Evolutionary conservation across 306 rosid species (phyloP).

Genomic region (Vigna radiata): DNA sequence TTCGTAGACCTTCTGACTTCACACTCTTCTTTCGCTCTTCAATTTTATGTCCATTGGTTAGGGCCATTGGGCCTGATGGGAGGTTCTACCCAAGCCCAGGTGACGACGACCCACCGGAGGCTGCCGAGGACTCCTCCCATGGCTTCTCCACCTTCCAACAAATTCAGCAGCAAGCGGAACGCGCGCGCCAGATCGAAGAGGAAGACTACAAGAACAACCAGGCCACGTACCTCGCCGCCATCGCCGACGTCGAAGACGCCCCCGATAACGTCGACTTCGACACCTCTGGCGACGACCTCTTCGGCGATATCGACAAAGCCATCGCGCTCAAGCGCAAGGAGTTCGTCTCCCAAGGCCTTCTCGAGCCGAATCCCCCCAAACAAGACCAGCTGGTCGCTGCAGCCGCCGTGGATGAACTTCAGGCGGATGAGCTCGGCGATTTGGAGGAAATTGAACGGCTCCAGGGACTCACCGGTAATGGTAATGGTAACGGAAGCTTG

Average conservation of each 20-base stretch:
- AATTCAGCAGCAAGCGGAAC: constrained; percentile 78
- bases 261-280: constrained; percentile 49
- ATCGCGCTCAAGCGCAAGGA: constrained; percentile 87
- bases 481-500: constrained; percentile 45
- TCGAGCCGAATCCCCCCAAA: constrained; percentile 74
- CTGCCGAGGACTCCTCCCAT: constrained; percentile 71
- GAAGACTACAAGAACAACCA: constrained; percentile 77
- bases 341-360: constrained; percentile 86
- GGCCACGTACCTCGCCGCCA: constrained; percentile 82
- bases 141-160: constrained; percentile 83
- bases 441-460: constrained; percentile 83
- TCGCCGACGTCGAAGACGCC: constrained; percentile 81
- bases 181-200: constrained; percentile 72
- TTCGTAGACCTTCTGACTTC: neutral
- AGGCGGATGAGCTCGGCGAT: constrained; percentile 76
- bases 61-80: constrained; percentile 67
- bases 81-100: constrained; percentile 81
- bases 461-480: constrained; percentile 55
- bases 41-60: constrained; percentile 28
- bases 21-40: constrained; percentile 33
- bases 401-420: constrained; percentile 55
- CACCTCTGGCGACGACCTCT: constrained; percentile 70
- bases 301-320: constrained; percentile 87
- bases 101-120: constrained; percentile 92
- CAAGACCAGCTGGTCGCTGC: neutral